Evolutionary conservation across 1,284 basidiomycete genomes (phyloP), one percentile per base, ranked within the genome.

Genomic region (Sporisorium scitamineum): DNA sequence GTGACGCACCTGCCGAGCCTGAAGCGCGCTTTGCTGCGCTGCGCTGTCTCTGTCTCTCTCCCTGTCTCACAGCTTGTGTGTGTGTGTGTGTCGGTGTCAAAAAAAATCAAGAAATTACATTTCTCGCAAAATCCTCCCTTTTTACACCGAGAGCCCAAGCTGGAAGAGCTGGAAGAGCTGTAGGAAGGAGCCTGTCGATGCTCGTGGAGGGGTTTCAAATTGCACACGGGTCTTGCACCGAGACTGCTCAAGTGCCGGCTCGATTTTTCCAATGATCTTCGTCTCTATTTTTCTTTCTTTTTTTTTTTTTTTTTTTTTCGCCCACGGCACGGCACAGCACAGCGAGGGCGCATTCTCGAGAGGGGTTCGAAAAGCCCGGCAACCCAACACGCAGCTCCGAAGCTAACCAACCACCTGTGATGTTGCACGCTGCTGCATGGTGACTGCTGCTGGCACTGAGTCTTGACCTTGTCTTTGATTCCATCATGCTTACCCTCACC

Each of bases 131-230:
- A 11, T n/a, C 16, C 37, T 48, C 47, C 22, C 47, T n/a, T n/a
- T n/a, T n/a, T n/a, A 31, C 27, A 29, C 47, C 53, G 27, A 29
- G 53, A n/a, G 31, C 8, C 27, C 10, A 16, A 27, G 22, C 52
- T 27, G 34, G 32, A 1, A 18, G n/a, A 37, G 24, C 14, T n/a
- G 29, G 6, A 16, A 29, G 26, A 11, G 41, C 34, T 37, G 5
- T 37, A 10, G 20, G 26, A 14, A 47, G 24, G 24, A 6, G 41
- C 6, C 51, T 42, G 61, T 55, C 55, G 55, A 64, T 58, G 62
- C 13, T 26, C 62, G 18, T 22, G 62, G 62, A 45, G 54, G 47
- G 58, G 31, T 54, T 56, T 41, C 20, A 48, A 57, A 34, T 37
- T 6, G 48, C 26, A 52, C 39, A 27, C 31, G 39, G 27, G 41